Conservation (phyloP, 2,329 filamentous ascomycete genomes). For the Arthroderma sp. region DNA sequence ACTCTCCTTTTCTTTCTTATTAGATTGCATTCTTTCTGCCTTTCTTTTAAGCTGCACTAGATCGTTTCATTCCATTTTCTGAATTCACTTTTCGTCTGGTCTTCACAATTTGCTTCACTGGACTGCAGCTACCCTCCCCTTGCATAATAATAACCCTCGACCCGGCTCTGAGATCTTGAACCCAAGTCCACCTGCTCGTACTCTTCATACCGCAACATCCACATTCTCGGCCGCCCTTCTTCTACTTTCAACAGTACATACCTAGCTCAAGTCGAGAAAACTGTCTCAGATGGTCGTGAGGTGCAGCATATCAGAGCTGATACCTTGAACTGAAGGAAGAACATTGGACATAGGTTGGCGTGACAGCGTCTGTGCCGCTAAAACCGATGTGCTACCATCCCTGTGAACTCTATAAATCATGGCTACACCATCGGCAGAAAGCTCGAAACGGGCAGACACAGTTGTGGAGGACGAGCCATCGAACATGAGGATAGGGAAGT, state of each 20-base stretch:
- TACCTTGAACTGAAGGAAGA: not conserved
- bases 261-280: not conserved
- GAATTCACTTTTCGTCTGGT: not conserved
- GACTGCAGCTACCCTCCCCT: not conserved
- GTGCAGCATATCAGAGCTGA: not conserved
- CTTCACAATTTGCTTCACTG: not conserved
- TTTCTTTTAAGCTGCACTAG: not conserved
- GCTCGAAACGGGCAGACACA: slow-evolving; percentile 26
- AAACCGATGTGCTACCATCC: slow-evolving; percentile 1
- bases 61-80: not conserved
- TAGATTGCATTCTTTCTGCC: not conserved
- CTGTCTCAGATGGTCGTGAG: not conserved
- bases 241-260: not conserved
- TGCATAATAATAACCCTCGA: not conserved
- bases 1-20: not conserved
- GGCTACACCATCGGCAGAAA: slow-evolving; percentile 27
- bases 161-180: not conserved
- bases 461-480: slow-evolving; percentile 19
- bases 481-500: slow-evolving; percentile 54
- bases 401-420: slow-evolving; percentile 10
- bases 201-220: no score
- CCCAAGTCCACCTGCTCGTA: no score
- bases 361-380: not conserved
- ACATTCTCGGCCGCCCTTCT: not conserved
- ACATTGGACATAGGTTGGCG: not conserved